These are phyloP conservation scores for Halenospora varia DNA, from an alignment of 495 filamentous ascomycete species.

Conservation along the genomic window DNA sequence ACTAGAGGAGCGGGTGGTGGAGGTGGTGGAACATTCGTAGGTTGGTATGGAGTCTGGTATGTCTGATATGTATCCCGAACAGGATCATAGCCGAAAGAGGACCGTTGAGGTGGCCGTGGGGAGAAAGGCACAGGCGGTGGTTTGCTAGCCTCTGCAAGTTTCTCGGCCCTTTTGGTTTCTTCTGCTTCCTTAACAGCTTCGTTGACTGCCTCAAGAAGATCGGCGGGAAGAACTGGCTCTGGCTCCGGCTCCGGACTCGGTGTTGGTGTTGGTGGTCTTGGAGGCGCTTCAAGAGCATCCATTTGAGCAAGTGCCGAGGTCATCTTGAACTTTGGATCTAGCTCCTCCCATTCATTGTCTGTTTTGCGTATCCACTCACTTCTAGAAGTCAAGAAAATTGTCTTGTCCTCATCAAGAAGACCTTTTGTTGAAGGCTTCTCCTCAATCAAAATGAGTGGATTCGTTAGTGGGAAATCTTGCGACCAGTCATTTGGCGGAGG, in stretches of 20 bases:
- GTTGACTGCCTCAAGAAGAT: slow-evolving; percentile 4
- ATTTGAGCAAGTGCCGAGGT: not conserved
- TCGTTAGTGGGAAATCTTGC: not conserved
- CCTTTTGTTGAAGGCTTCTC: not conserved
- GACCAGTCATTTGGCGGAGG: slow-evolving; percentile 4
- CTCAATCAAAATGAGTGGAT: slow-evolving; percentile 8
- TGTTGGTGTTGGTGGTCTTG: not conserved
- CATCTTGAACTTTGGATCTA: not conserved
- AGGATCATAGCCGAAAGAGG: slow-evolving; percentile 10
- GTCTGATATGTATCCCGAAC: slow-evolving; percentile 8
- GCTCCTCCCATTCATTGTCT: not conserved
- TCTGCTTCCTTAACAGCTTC: not conserved
- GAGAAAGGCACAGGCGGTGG: not conserved
- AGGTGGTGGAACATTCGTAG: not conserved
- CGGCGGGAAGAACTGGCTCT: not conserved
- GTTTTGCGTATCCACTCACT: not conserved
- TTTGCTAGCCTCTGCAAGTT: too few relatives aligned
- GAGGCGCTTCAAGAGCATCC: not conserved
- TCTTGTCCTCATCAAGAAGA: slow-evolving; percentile 2
- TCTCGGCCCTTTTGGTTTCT: not conserved
- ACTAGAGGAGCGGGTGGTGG: not conserved
- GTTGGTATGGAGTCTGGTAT: slow-evolving; percentile 6
- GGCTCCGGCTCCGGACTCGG: not conserved
- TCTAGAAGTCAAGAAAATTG: not conserved
- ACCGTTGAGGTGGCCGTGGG: not conserved